These are phyloP conservation scores for Candida maesae DNA, from an alignment of 805 yeast genomes.

Conservation along the genomic window DNA sequence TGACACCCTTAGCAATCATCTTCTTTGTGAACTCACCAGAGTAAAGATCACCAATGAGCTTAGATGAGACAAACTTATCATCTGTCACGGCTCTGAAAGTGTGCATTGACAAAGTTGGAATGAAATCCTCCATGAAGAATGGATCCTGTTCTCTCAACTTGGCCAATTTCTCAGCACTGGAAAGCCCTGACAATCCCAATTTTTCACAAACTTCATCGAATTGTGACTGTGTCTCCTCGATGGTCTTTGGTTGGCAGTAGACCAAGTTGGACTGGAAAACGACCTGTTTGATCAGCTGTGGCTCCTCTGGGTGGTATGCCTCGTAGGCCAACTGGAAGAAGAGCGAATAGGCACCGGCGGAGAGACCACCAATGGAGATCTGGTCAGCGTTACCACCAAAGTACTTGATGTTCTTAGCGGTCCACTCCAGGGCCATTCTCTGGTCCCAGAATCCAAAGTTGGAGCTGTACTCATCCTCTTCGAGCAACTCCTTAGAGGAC, in stretches of 20 bases:
- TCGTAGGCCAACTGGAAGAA: constrained; percentile 41
- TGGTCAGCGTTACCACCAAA: constrained; percentile 45
- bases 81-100: constrained; percentile 41
- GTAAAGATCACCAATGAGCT: constrained; percentile 30
- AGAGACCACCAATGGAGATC: constrained; percentile 43
- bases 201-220: constrained; percentile 33
- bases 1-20: constrained; percentile 19
- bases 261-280: constrained; percentile 36
- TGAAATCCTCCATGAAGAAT: constrained; percentile 22
- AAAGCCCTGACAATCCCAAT: constrained; percentile 20
- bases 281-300: constrained; percentile 37
- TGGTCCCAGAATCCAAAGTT: constrained; percentile 39
- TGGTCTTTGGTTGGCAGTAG: constrained; percentile 36
- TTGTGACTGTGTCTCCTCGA: constrained; percentile 33
- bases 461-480: constrained; percentile 27
- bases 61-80: constrained; percentile 32
- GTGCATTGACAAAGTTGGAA: constrained; percentile 26
- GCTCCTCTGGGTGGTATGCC: constrained; percentile 36
- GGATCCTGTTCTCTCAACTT: constrained; percentile 22
- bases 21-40: constrained; percentile 29
- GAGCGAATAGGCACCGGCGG: constrained; percentile 44
- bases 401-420: constrained; percentile 34
- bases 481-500: constrained; percentile 33
- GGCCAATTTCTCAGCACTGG: constrained; percentile 22
- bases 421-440: constrained; percentile 44